A percentile compares a stretch with the other conserved stretches of the same genome.
Conservation (phyloP, 805 yeast species). For the Wickerhamiella sorbophila region DNA sequence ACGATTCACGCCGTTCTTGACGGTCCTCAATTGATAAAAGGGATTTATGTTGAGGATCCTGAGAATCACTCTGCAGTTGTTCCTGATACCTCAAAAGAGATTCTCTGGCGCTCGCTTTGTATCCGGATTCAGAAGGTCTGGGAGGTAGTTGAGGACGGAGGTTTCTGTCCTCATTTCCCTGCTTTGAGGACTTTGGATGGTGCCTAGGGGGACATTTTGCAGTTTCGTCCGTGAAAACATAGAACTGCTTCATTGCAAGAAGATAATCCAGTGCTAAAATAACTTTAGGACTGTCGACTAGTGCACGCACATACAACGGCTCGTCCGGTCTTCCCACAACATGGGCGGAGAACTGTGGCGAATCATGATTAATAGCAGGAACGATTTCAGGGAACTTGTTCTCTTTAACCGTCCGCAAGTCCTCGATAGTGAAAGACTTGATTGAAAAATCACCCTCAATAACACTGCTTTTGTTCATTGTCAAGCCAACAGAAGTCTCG, state of each 20-base stretch:
- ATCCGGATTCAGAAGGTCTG: not conserved
- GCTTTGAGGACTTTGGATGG: not conserved
- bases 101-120: not conserved
- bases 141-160: not conserved
- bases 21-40: not conserved
- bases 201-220: not conserved
- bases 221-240: slow-evolving; percentile 29
- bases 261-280: slow-evolving; percentile 78
- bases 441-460: slow-evolving; percentile 48
- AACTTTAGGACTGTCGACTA: slow-evolving; percentile 67
- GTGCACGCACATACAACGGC: slow-evolving; percentile 12
- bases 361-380: slow-evolving; percentile 49
- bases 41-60: not conserved
- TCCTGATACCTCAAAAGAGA: not conserved
- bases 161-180: no score
- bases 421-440: slow-evolving; percentile 63
- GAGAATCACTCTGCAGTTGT: not conserved
- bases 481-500: slow-evolving; percentile 38
- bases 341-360: slow-evolving; percentile 56
- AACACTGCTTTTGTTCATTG: slow-evolving; percentile 39
- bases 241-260: slow-evolving; percentile 55
- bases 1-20: not conserved
- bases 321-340: slow-evolving; percentile 17
- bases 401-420: slow-evolving; percentile 44
- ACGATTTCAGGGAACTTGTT: slow-evolving; percentile 71